Percentiles rank a stretch among this genome's conserved stretches.
Evolutionary conservation across 345 rosid genomes (phyloP).

Genomic region (Brassica incana): DNA sequence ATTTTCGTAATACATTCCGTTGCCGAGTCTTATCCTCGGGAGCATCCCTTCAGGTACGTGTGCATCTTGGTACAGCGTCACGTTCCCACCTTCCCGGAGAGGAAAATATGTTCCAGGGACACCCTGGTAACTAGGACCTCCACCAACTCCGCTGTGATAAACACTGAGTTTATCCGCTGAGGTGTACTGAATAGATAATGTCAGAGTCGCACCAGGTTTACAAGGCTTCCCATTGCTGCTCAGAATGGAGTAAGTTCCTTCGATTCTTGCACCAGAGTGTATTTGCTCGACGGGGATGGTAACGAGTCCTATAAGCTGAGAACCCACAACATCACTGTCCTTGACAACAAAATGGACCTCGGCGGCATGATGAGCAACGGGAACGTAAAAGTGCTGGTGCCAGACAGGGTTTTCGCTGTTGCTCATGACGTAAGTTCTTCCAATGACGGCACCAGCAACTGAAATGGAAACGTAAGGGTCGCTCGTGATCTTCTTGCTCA

Average conservation of each 20-base stretch:
- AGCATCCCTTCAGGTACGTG: slow-evolving; percentile 63
- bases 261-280: slow-evolving; percentile 48
- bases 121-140: slow-evolving; percentile 59
- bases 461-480: slow-evolving; percentile 84
- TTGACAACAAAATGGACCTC: slow-evolving; percentile 84
- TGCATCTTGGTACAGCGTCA: slow-evolving; percentile 84
- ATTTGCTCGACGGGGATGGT: slow-evolving; percentile 65
- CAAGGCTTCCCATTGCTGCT: slow-evolving; percentile 58
- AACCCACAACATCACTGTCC: slow-evolving; percentile 80
- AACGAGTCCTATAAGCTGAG: slow-evolving; percentile 74
- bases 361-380: slow-evolving; percentile 76
- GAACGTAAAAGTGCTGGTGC: slow-evolving; percentile 75
- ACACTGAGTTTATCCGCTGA: slow-evolving; percentile 49
- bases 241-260: slow-evolving; percentile 68
- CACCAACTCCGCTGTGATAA: slow-evolving; percentile 58
- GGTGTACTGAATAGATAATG: slow-evolving; percentile 60
- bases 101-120: slow-evolving; percentile 87
- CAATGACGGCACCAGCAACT: slow-evolving; percentile 65
- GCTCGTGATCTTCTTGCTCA: slow-evolving; percentile 64
- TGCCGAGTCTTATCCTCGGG: slow-evolving; percentile 60
- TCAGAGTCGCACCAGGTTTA: slow-evolving; percentile 67
- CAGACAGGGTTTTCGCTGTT: slow-evolving; percentile 78
- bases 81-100: slow-evolving; percentile 68
- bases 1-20: slow-evolving; percentile 50
- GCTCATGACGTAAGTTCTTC: slow-evolving; percentile 76